A percentile compares a stretch with the other conserved stretches of the same genome.
These are phyloP conservation scores for Aspergillus costaricaensis DNA, from an alignment of 2,329 filamentous ascomycete genomes.

Conservation along the genomic window DNA sequence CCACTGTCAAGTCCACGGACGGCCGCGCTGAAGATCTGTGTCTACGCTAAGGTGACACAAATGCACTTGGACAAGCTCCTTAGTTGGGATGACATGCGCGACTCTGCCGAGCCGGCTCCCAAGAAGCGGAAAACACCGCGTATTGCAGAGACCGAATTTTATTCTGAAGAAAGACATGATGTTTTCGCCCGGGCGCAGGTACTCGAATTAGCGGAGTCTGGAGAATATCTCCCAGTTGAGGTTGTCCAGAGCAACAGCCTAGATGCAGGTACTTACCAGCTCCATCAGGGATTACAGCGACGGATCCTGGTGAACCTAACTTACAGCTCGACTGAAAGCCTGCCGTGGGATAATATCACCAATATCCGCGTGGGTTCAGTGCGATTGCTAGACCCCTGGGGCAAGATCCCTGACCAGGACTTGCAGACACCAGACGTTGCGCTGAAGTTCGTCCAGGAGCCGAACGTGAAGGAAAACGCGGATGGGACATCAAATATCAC, in stretches of 20 bases:
- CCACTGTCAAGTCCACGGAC: conserved; percentile 74
- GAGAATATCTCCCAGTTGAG: conserved; percentile 88
- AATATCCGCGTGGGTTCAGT: conserved; percentile 77
- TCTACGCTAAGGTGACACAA: conserved; percentile 85
- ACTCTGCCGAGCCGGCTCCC: conserved; percentile 60
- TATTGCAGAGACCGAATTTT: conserved; percentile 89
- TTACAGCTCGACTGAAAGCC: conserved; percentile 81
- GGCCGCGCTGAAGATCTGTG: conserved; percentile 77
- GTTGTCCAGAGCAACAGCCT: conserved; percentile 82
- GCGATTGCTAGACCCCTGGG: conserved; percentile 78
- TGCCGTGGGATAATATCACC: conserved; percentile 85
- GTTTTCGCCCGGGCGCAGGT: conserved; percentile 86
- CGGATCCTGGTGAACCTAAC: conserved; percentile 85
- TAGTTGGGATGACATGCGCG: conserved; percentile 98
- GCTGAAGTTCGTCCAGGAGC: conserved; percentile 74
- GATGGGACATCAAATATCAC: conserved; percentile 89
- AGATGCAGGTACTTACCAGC: conserved; percentile 87
- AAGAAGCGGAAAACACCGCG: conserved; percentile 65
- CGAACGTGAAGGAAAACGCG: conserved; percentile 78
- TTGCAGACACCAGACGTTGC: conserved; percentile 71
- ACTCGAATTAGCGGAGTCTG: conserved; percentile 86
- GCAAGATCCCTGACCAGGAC: conserved; percentile 79
- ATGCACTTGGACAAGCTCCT: conserved; percentile 97
- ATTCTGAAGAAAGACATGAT: conserved; percentile 89
- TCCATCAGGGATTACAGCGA: conserved; percentile 91